Percentiles rank a stretch among this genome's conserved stretches.
Conservation (phyloP, 2,329 filamentous ascomycete genomes). For the Thelonectria discophora region DNA sequence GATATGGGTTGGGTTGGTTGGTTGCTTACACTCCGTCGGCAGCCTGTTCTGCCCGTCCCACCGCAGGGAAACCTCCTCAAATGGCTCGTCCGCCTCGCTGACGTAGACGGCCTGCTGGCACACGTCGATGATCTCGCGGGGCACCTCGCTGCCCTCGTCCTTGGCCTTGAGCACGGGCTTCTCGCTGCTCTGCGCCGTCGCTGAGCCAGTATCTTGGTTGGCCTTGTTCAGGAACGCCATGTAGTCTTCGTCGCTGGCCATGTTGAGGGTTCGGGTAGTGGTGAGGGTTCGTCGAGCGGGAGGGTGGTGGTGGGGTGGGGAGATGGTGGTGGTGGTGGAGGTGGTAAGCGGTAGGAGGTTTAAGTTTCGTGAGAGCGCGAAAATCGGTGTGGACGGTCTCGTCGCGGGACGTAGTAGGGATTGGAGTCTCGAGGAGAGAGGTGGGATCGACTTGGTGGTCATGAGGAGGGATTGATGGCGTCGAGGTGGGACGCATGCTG, state of each 20-base stretch:
- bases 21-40: slow-evolving; percentile 66
- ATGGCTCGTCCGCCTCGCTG: slow-evolving; percentile 87
- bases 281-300: slow-evolving; percentile 32
- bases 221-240: slow-evolving; percentile 86
- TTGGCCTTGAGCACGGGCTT: slow-evolving; percentile 58
- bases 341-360: not conserved
- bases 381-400: not conserved
- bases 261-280: slow-evolving; percentile 48
- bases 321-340: not conserved
- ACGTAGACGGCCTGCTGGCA: slow-evolving; percentile 70
- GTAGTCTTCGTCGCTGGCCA: slow-evolving; percentile 85
- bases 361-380: not conserved
- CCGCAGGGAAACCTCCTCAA: slow-evolving; percentile 76
- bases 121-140: slow-evolving; percentile 62
- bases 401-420: slow-evolving; percentile 6
- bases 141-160: slow-evolving; percentile 66
- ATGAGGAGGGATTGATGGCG: slow-evolving; percentile 29
- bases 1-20: too few relatives aligned
- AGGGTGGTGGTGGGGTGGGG: not conserved
- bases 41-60: slow-evolving; percentile 63
- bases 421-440: slow-evolving; percentile 17
- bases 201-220: slow-evolving; percentile 71
- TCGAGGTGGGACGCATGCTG: slow-evolving; percentile 28
- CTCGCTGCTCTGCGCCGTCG: slow-evolving; percentile 30
- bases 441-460: slow-evolving; percentile 26